Conservation (phyloP, 371 early-diverging fungal species). For the Capniomyces stellatus region DNA sequence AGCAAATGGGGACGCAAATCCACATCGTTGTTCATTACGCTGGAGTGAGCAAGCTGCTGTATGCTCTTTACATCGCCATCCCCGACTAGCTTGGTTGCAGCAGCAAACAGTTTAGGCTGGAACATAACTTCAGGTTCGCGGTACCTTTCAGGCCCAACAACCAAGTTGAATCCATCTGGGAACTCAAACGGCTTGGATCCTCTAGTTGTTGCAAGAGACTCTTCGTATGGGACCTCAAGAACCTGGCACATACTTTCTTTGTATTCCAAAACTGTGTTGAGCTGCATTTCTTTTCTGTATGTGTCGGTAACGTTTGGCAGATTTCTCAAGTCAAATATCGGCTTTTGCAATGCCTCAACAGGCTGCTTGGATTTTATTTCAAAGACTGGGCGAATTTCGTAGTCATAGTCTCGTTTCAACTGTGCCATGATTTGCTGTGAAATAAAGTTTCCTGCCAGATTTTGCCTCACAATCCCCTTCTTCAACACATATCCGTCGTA, state of each 20-base stretch:
- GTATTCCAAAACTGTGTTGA: conserved; percentile 56
- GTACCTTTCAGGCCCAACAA: conserved; percentile 67
- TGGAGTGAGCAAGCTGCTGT: conserved; percentile 45
- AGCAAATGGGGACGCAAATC: conserved; percentile 72
- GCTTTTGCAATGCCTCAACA: conserved; percentile 46
- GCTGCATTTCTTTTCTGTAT: conserved; percentile 45
- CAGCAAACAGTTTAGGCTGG: conserved; percentile 35
- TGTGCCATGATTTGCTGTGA: conserved; percentile 52
- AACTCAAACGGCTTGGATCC: conserved; percentile 74
- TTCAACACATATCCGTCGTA: conserved; percentile 87
- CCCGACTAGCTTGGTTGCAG: conserved; percentile 11
- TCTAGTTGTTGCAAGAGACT: conserved; percentile 23
- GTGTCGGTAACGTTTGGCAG: conserved; percentile 40
- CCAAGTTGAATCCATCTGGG: conserved; percentile 78
- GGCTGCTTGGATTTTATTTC: conserved; percentile 49
- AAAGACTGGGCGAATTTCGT: conserved; percentile 71
- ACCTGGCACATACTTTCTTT: conserved; percentile 86
- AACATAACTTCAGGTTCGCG: conserved; percentile 75
- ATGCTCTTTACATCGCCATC: conserved; percentile 25
- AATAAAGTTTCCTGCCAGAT: conserved; percentile 65
- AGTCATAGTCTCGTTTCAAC: conserved; percentile 32
- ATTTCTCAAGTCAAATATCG: conserved; percentile 33
- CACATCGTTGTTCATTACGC: conserved; percentile 57
- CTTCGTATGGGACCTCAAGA: conserved; percentile 8
- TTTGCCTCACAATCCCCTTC: conserved; percentile 64